Percentiles rank a stretch among this genome's conserved stretches.
phyloP scores from a whole-genome alignment of 2,329 filamentous ascomycete genomes.

The Chaetoscypha palmicola region DNA sequence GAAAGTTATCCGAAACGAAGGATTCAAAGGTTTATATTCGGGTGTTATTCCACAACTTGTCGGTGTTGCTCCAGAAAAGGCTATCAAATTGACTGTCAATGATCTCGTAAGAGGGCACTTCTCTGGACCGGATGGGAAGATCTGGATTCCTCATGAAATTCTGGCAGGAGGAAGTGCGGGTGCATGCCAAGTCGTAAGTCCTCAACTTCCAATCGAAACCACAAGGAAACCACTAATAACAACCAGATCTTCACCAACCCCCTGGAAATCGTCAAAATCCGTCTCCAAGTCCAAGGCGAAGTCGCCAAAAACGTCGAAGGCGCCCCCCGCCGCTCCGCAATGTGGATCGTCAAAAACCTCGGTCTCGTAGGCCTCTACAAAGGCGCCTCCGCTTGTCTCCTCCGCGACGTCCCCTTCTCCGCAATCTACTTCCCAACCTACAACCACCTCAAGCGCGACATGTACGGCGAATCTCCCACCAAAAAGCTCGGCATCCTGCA shows the following conservation, averaged over 20 bases:
- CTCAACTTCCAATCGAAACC: background rate
- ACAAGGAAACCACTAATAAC: background rate
- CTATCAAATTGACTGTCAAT: slow-evolving; percentile 98
- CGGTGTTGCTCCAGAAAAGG: slow-evolving; percentile 97
- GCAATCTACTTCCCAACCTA: slow-evolving; percentile 99
- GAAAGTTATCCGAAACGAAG: slow-evolving; percentile 91
- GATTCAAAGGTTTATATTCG: slow-evolving; percentile 82
- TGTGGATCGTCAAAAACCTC: slow-evolving; percentile 96
- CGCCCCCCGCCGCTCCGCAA: slow-evolving; percentile 79
- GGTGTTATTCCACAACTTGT: slow-evolving; percentile 92
- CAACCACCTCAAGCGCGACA: slow-evolving; percentile 84
- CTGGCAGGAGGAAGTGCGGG: slow-evolving; percentile 84
- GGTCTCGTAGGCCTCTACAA: slow-evolving; percentile 95
- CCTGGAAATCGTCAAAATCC: slow-evolving; percentile 98
- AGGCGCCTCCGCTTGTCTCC: slow-evolving; percentile 85
- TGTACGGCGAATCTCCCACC: slow-evolving; percentile 81
- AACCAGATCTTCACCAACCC: slow-evolving; percentile 88
- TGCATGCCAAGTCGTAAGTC: slow-evolving; percentile 88
- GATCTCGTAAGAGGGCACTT: slow-evolving; percentile 77
- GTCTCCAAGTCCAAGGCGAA: slow-evolving; percentile 94
- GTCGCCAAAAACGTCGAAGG: slow-evolving; percentile 80
- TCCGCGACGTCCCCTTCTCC: slow-evolving; percentile 95
- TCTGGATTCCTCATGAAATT: slow-evolving; percentile 66
- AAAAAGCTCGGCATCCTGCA: slow-evolving; percentile 88
- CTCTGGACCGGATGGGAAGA: slow-evolving; percentile 66